Conservation (phyloP, 345 rosid species). For the Dipteronia sinensis region DNA sequence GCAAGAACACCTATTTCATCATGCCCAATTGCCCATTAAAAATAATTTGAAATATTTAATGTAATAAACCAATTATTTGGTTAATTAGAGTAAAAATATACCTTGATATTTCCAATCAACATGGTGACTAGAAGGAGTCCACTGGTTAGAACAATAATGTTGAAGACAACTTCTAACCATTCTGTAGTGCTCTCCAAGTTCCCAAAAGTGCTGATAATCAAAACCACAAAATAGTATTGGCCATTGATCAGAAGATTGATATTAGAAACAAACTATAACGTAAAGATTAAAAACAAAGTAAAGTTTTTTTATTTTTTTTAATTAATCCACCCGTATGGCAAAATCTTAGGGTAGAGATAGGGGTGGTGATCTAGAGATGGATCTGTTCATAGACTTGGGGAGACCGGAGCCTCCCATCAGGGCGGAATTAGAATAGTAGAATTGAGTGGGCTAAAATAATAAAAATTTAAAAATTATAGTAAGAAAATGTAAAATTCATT, state of each 20-base stretch:
- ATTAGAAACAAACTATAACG: neutral
- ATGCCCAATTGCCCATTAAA: neutral
- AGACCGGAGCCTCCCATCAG: no score
- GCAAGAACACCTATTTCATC: slow-evolving; percentile 66
- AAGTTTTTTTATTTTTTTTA: no score
- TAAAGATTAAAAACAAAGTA: no score
- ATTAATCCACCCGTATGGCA: no score
- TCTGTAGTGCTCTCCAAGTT: slow-evolving; percentile 94
- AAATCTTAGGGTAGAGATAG: no score
- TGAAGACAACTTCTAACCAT: slow-evolving; percentile 97
- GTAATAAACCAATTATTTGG: neutral
- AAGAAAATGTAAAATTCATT: no score
- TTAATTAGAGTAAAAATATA: slow-evolving; percentile 17
- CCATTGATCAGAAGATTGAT: neutral
- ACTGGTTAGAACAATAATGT: slow-evolving; percentile 87
- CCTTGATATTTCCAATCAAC: slow-evolving; percentile 99
- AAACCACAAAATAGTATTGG: neutral
- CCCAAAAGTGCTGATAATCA: slow-evolving; percentile 74
- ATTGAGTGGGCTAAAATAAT: no score
- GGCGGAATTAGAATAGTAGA: no score
- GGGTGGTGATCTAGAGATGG: no score
- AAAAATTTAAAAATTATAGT: no score
- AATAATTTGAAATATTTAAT: no score
- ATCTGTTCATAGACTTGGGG: no score
- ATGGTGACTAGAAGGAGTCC: slow-evolving; percentile 92